Base-by-base conservation (phyloP, 2,329 filamentous ascomycete species). In the Fusarium sp. region DNA sequence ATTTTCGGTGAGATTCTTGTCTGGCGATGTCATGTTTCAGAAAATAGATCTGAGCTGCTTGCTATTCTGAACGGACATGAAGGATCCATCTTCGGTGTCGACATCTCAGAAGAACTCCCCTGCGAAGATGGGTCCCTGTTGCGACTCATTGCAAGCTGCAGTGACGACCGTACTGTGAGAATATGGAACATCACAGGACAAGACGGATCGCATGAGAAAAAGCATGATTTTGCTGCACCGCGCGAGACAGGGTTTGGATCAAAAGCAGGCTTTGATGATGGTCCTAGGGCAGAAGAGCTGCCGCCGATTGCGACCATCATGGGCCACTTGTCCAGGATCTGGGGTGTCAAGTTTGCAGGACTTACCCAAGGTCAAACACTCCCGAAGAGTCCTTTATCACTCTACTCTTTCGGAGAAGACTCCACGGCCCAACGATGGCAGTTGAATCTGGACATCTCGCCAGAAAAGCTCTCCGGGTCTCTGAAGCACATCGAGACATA, bases 1-100 rank as follows among this genome's bases (percentile, higher is more conserved):
- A 94, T 95, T 2, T 98, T 98, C 78, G 96, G 96, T 4, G 94
- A 98, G 77, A 92, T 99, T 33, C 84, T 97, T 37, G 87, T 97
- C 17, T 98, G 96, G 96, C 92, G 90, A 68, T 94, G 88, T 71
- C 79, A 81, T 46, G 71, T 84, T n/a, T 33, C 50, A 47, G 11
- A 45, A 5, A 56, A 44, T 7, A 25, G 40, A 17, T 47, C 65
- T 39, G 80, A 85, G 68, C 78, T 87, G 20, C 78, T 88, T 6
- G 84, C 81, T 57, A 82, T 87, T 23, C 83, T 91, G 49, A 82
- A 82, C 0, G 89, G 88, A 1, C 96, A 99, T 73, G 94, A 97
- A 74, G 96, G 96, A 0, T 97, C 95, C 1, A 91, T 99, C 27
- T 99, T 97, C 70, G 94, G 93, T 2, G 92, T 99, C 4, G 85